A percentile compares a stretch with the other conserved stretches of the same genome.
Evolutionary conservation across 1,284 basidiomycete species (phyloP).

Genomic region (Takashimella tepidaria): DNA sequence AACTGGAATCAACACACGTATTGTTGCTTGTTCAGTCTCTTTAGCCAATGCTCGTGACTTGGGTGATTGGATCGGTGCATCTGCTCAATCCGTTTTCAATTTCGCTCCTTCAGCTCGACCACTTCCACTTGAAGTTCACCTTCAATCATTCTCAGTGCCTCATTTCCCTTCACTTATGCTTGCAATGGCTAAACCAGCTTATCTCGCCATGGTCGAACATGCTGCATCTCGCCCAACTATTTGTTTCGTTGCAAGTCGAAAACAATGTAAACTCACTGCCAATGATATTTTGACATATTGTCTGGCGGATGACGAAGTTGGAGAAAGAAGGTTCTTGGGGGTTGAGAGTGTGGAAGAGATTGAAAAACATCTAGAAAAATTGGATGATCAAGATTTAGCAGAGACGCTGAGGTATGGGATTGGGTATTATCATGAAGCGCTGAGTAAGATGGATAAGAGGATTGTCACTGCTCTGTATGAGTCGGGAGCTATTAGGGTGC

Average conservation of each 20-base stretch:
- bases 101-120: conserved; percentile 94
- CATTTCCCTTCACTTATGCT: conserved; percentile 99
- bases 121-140: conserved; percentile 92
- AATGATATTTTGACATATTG: conserved; percentile 89
- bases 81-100: conserved; percentile 92
- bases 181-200: conserved; percentile 97
- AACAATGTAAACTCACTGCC: conserved; percentile 88
- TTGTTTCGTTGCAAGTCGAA: conserved; percentile 86
- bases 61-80: conserved; percentile 96
- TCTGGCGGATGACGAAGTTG: conserved; percentile 73
- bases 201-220: conserved; percentile 87
- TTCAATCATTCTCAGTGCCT: conserved; percentile 91
- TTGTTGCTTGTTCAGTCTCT: conserved; percentile 90
- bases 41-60: conserved; percentile 94
- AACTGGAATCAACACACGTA: conserved; percentile 81
- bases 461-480: conserved; percentile 92
- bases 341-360: conserved; percentile 71
- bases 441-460: conserved; percentile 83
- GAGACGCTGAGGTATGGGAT: conserved; percentile 87
- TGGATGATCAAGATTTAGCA: conserved; percentile 70
- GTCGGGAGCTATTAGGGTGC: conserved; percentile 88
- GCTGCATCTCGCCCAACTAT: conserved; percentile 82
- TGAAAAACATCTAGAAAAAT: conserved; percentile 78
- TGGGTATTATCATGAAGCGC: conserved; percentile 92
- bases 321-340: conserved; percentile 73